phyloP scores from a whole-genome alignment of 768 basidiomycete species.

The Kondoa subrosea region DNA sequence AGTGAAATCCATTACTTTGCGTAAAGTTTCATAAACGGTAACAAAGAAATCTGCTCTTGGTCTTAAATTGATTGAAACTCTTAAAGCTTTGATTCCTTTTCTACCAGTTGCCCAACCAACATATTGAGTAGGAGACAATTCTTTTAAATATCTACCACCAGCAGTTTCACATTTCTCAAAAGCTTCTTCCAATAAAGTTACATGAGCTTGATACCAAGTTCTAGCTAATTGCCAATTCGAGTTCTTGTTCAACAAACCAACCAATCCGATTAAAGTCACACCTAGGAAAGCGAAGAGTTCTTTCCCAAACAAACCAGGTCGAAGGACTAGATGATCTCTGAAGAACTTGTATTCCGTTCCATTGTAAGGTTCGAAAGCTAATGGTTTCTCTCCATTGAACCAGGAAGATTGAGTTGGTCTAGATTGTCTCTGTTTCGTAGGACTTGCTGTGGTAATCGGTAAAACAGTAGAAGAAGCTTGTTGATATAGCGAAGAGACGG shows the following conservation, averaged over 20 bases:
- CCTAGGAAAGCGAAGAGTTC: neutral
- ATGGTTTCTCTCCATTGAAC: neutral
- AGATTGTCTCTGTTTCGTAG: neutral
- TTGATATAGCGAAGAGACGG: no score
- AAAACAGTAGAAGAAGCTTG: no score
- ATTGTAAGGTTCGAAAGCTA: conserved; percentile 1
- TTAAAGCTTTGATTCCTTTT: neutral
- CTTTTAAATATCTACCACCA: neutral
- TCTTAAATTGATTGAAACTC: neutral
- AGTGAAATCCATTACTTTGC: neutral
- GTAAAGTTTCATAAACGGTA: neutral
- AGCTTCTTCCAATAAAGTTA: neutral
- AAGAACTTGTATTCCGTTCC: neutral
- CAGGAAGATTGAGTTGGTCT: neutral
- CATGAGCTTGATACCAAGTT: neutral
- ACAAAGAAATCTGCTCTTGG: neutral
- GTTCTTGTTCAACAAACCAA: neutral
- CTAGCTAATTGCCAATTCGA: neutral
- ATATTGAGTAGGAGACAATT: neutral
- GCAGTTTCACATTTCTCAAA: neutral
- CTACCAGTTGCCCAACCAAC: conserved; percentile 2
- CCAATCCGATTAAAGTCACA: neutral
- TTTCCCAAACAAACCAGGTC: neutral
- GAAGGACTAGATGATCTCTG: neutral
- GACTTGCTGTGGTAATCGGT: neutral